phyloP scores from a whole-genome alignment of 2,329 filamentous ascomycete genomes.

The Aciculosporium take region DNA sequence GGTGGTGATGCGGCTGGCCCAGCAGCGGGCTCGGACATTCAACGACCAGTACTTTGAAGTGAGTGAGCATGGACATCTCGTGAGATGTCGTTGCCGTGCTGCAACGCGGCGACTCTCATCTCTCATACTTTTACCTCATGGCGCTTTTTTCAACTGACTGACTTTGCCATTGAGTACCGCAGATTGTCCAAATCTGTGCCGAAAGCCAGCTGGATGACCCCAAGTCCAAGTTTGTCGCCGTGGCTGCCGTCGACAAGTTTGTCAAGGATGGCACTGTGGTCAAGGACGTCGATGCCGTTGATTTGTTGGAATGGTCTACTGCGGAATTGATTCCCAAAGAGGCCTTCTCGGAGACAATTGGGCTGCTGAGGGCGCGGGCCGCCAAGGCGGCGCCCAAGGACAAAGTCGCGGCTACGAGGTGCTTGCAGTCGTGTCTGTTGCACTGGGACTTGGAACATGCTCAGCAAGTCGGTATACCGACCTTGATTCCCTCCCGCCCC shows the following conservation, averaged over 20 bases:
- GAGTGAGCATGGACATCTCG: background rate
- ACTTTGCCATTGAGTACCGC: too few relatives aligned
- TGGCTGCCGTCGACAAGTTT: slow-evolving; percentile 30
- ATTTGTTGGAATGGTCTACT: slow-evolving; percentile 42
- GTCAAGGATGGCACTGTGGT: slow-evolving; percentile 31
- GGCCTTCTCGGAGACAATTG: slow-evolving; percentile 33
- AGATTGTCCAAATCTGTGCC: slow-evolving; percentile 35
- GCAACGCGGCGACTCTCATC: too few relatives aligned
- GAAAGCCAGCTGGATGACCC: slow-evolving; percentile 39
- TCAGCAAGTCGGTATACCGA: slow-evolving; percentile 32
- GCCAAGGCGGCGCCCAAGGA: slow-evolving; percentile 40
- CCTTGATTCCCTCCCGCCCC: too few relatives aligned
- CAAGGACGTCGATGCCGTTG: slow-evolving; percentile 35
- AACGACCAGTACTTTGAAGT: slow-evolving; percentile 45
- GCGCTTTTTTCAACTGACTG: too few relatives aligned
- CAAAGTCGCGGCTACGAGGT: slow-evolving; percentile 25
- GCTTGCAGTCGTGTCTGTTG: slow-evolving; percentile 37
- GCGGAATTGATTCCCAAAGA: slow-evolving; percentile 22
- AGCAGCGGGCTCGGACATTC: slow-evolving; percentile 32
- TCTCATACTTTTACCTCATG: too few relatives aligned
- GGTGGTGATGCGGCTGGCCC: slow-evolving; percentile 35
- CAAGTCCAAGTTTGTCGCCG: slow-evolving; percentile 28
- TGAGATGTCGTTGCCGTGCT: too few relatives aligned
- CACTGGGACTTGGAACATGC: slow-evolving; percentile 42
- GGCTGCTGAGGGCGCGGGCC: slow-evolving; percentile 32